These are phyloP conservation scores for Secale cereale DNA, from an alignment of 176 grass and related monocot genomes.

Conservation along the genomic window DNA sequence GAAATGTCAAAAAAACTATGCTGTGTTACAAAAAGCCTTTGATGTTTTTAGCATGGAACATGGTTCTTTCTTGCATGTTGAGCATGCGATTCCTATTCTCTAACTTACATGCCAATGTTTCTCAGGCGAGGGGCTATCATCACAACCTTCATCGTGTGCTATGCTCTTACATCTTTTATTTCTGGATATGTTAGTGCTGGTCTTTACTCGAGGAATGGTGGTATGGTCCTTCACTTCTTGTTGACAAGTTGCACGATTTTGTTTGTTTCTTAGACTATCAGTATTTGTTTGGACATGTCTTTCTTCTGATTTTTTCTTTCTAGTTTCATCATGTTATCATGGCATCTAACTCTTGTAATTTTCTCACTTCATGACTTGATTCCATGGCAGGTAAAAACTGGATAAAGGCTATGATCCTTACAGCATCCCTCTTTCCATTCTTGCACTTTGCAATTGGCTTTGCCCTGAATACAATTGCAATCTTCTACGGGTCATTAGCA, in stretches of 20 bases:
- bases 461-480: slow-evolving; percentile 85
- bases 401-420: slow-evolving; percentile 96
- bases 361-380: slow-evolving; percentile 6
- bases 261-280: neutral
- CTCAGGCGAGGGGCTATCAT: slow-evolving; percentile 83
- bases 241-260: neutral
- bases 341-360: neutral
- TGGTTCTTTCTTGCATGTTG: neutral
- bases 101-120: slow-evolving; percentile 33
- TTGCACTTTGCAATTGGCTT: slow-evolving; percentile 91
- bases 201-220: slow-evolving; percentile 84
- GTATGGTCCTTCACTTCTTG: slow-evolving; percentile 45
- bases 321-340: neutral
- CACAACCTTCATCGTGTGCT: slow-evolving; percentile 98
- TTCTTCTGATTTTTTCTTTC: neutral
- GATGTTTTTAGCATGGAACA: neutral
- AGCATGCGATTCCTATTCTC: slow-evolving; percentile 2
- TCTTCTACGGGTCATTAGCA: slow-evolving; percentile 92
- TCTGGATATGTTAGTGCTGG: slow-evolving; percentile 97
- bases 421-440: slow-evolving; percentile 93
- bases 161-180: slow-evolving; percentile 96
- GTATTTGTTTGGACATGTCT: neutral
- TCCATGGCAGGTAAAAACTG: slow-evolving; percentile 85
- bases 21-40: neutral
- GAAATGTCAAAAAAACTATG: neutral